phyloP scores from a whole-genome alignment of 73 alveolate species.

The Urostyla sp. region DNA sequence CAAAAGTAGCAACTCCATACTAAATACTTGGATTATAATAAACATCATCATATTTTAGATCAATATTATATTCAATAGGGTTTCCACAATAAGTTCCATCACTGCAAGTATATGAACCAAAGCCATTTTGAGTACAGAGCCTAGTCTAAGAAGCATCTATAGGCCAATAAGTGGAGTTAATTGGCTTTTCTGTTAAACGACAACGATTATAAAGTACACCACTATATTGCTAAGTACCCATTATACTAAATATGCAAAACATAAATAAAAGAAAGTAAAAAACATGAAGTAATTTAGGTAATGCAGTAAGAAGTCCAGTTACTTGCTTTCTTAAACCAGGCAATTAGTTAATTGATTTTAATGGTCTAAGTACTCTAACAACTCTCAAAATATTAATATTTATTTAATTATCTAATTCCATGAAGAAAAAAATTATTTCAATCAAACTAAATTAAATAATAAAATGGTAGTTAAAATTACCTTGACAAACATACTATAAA shows the following conservation, averaged over 20 bases:
- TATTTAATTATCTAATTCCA: constrained; percentile 51
- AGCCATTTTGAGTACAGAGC: constrained; percentile 38
- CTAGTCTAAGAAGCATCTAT: neutral
- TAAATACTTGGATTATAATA: constrained; percentile 21
- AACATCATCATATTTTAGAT: constrained; percentile 32
- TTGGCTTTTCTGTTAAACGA: constrained; percentile 23
- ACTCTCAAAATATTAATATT: constrained; percentile 61
- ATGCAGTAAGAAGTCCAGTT: constrained; percentile 49
- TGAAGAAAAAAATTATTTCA: no score
- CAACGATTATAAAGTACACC: constrained; percentile 61
- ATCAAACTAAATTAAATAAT: neutral
- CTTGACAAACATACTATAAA: constrained; percentile 73
- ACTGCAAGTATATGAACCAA: constrained; percentile 24
- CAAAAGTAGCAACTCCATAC: constrained; percentile 64
- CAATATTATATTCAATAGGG: constrained; percentile 27
- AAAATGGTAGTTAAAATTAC: constrained; percentile 41
- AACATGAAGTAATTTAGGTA: constrained; percentile 57
- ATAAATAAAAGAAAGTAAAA: constrained; percentile 47
- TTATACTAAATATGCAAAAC: constrained; percentile 54
- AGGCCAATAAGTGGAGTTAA: constrained; percentile 48
- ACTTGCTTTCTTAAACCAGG: constrained; percentile 59
- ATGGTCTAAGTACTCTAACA: constrained; percentile 69
- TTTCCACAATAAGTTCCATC: constrained; percentile 9
- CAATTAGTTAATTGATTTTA: constrained; percentile 63
- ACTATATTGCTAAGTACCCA: constrained; percentile 52